Percentiles rank a stretch among this genome's conserved stretches.
These are phyloP conservation scores for Talaromyces sp. DNA, from an alignment of 2,329 filamentous ascomycete genomes.

Conservation along the genomic window DNA sequence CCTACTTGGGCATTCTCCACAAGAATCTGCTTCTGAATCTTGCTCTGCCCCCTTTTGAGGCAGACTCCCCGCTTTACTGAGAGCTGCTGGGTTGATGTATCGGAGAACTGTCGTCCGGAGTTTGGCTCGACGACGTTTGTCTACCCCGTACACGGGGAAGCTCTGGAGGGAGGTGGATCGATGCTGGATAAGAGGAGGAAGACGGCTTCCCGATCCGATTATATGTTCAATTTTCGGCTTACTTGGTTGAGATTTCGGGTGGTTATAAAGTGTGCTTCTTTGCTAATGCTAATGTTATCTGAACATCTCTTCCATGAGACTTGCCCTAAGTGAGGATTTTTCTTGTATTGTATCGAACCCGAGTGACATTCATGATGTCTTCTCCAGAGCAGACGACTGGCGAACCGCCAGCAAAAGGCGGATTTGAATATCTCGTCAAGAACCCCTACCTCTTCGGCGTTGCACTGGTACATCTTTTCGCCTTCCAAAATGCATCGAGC, in stretches of 20 bases:
- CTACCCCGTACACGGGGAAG: neutral
- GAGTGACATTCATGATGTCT: slow-evolving; percentile 20
- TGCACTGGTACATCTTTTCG: slow-evolving; percentile 36
- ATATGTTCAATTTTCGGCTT: neutral
- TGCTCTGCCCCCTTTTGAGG: neutral
- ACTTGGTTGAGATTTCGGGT: neutral
- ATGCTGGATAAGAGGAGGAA: neutral
- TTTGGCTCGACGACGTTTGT: neutral
- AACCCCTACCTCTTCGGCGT: slow-evolving; percentile 48
- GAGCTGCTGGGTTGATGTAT: neutral
- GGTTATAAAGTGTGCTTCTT: neutral
- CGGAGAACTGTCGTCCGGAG: neutral
- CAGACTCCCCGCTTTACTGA: neutral
- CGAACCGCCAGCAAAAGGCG: slow-evolving; percentile 21
- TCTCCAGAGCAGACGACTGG: slow-evolving; percentile 16
- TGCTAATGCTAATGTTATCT: neutral
- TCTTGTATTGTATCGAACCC: neutral
- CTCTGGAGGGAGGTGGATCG: neutral
- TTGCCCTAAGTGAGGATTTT: neutral
- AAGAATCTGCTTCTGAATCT: neutral
- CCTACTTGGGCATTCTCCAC: neutral
- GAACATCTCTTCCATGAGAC: neutral
- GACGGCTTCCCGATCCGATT: neutral
- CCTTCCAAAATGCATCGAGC: neutral
- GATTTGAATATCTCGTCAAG: slow-evolving; percentile 31